These are phyloP conservation scores for Pilatotrama ljubarskyi DNA, from an alignment of 768 basidiomycete species.

Conservation along the genomic window DNA sequence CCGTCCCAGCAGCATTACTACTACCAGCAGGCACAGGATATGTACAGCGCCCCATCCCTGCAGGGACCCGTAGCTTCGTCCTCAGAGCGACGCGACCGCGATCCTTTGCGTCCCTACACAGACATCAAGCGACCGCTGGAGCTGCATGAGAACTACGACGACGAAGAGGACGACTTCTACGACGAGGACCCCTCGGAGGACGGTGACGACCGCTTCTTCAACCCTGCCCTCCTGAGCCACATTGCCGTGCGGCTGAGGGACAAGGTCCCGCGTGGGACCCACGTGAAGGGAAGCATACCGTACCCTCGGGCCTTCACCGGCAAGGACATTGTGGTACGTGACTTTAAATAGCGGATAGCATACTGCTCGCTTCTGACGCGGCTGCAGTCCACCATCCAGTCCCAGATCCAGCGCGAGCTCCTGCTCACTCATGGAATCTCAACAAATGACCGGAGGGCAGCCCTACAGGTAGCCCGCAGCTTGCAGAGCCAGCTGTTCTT, in stretches of 20 bases:
- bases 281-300: constrained; percentile 91
- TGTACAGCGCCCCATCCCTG: constrained; percentile 34
- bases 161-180: constrained; percentile 51
- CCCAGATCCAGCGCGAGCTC: constrained; percentile 82
- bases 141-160: constrained; percentile 47
- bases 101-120: constrained; percentile 29
- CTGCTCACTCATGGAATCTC: constrained; percentile 72
- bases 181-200: constrained; percentile 52
- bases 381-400: constrained; percentile 80
- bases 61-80: constrained; percentile 25
- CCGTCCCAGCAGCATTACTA: constrained; percentile 8
- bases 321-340: constrained; percentile 86
- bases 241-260: constrained; percentile 88
- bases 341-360: not conserved
- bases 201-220: constrained; percentile 77
- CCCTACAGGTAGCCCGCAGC: constrained; percentile 85
- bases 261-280: constrained; percentile 82
- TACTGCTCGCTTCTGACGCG: constrained; percentile 5
- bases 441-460: constrained; percentile 77
- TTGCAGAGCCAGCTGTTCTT: constrained; percentile 93
- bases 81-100: constrained; percentile 27
- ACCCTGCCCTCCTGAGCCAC: constrained; percentile 84
- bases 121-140: constrained; percentile 41
- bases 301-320: constrained; percentile 93
- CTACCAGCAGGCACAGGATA: constrained; percentile 27